Base-by-base conservation (phyloP, 805 yeast species). In the Diddensiella santjacobensis region DNA sequence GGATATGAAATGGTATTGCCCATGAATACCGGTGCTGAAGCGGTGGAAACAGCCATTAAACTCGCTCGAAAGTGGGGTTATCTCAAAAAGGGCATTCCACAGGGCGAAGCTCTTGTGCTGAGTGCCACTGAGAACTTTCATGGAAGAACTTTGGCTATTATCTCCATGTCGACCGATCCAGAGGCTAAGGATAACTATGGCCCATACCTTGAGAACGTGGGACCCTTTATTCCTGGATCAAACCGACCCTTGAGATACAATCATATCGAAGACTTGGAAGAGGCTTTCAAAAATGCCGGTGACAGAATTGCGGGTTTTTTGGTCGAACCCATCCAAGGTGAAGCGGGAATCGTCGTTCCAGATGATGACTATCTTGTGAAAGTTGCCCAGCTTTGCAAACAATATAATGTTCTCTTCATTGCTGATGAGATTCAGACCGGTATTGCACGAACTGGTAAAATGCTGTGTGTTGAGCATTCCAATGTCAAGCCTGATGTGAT, bases 1-100 rank as follows among this genome's bases (percentile, higher is more conserved):
- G 78, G 82, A 64, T 91, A 87, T 70, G 98, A 91, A 62, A 83
- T 81, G 84, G 91, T 91, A 8, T 73, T 91, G 65, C 98, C 98
- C 57, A 91, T 90, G 97, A 91, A 91, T 74, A 91, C 98, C 11
- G 98, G 98, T 65, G 97, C 97, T 35, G 98, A 91, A 72, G 98
- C 98, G 6, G 98, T 91, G 37, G 98, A 91, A 72, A 87, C 96
- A 36, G 96, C 86, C 23, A 74, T 91, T 65, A 91, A 91, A 69
- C 73, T 91, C 51, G 97, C 97, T 44, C 83, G 98, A 78, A 83
- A 91, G 73, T 91, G 98, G 98, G 98, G 97, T 48, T 91, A 90
- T 73, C 77, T 76, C 60, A 81, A 80, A 67, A 91, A 91, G 72
- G 84, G 84, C 2, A 91, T 91, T 58, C 83, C 89, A 26, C 77